phyloP scores from a whole-genome alignment of 208 protist species.

The Trypanosoma lewisi region DNA sequence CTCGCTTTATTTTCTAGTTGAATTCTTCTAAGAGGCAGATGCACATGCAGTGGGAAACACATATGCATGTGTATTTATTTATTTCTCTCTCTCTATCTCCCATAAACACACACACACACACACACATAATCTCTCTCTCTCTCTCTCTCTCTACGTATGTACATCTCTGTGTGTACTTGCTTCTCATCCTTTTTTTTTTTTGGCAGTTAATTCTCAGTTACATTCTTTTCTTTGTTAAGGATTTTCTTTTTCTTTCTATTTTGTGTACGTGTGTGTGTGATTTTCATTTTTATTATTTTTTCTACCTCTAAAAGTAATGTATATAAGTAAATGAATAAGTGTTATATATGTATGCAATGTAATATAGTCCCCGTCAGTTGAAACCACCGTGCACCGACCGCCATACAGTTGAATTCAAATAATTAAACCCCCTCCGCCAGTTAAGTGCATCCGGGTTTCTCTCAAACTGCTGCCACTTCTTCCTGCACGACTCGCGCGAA shows the following conservation, averaged over 20 bases:
- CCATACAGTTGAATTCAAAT: conserved; percentile 79
- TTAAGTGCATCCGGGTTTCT: conserved; percentile 82
- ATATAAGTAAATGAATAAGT: conserved; percentile 1
- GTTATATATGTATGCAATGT: no score
- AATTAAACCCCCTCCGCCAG: conserved; percentile 84
- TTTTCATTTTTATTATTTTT: background rate
- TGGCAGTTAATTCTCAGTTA: no score
- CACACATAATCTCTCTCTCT: background rate
- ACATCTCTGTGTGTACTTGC: background rate
- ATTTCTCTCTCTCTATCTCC: no score
- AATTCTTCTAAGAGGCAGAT: no score
- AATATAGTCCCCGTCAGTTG: no score
- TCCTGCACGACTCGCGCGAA: conserved; percentile 65
- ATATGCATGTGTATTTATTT: no score
- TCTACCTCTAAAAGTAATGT: background rate
- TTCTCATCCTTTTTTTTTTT: background rate
- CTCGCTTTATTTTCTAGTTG: background rate
- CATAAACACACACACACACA: background rate
- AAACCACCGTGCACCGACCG: conserved; percentile 21
- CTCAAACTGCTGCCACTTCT: conserved; percentile 85
- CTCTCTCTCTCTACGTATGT: conserved; percentile 2
- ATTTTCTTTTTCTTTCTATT: background rate
- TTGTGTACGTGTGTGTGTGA: background rate
- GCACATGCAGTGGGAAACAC: no score
- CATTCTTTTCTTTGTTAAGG: background rate